These are phyloP conservation scores for Flaveria robusta DNA, from an alignment of 129 eudicot species.

Conservation along the genomic window DNA sequence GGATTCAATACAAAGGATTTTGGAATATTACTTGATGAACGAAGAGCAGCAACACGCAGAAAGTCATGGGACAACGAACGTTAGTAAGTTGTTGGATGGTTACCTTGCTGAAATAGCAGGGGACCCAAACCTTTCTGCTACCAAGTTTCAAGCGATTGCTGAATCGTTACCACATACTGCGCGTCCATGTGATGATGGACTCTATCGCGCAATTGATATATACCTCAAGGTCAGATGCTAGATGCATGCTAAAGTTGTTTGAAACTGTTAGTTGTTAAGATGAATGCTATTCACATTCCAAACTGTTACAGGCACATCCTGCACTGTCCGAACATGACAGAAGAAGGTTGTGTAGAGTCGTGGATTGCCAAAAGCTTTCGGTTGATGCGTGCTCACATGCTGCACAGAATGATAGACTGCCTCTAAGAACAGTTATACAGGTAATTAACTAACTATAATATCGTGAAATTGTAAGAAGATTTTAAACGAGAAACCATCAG, in stretches of 20 bases:
- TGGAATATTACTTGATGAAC: slow-evolving; percentile 71
- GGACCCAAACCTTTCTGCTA: slow-evolving; percentile 63
- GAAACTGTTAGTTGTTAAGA: too few relatives aligned
- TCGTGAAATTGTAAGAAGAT: too few relatives aligned
- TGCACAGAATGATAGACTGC: slow-evolving; percentile 81
- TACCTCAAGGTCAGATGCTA: slow-evolving; percentile 63
- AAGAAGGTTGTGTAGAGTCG: slow-evolving; percentile 67
- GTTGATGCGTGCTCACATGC: slow-evolving; percentile 83
- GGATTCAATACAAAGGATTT: slow-evolving; percentile 64
- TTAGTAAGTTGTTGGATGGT: slow-evolving; percentile 67
- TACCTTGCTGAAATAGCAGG: slow-evolving; percentile 84
- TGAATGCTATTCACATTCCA: too few relatives aligned
- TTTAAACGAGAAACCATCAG: too few relatives aligned
- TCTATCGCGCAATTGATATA: slow-evolving; percentile 80
- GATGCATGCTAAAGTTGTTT: too few relatives aligned
- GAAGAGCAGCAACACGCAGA: slow-evolving; percentile 54
- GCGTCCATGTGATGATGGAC: slow-evolving; percentile 77
- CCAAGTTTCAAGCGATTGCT: slow-evolving; percentile 68
- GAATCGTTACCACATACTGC: slow-evolving; percentile 67
- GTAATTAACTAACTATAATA: slow-evolving; percentile 23
- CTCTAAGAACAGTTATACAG: slow-evolving; percentile 69
- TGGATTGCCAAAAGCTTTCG: slow-evolving; percentile 75
- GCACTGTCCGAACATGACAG: slow-evolving; percentile 65
- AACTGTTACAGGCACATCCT: slow-evolving; percentile 54
- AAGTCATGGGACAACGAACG: slow-evolving; percentile 36